Conservation (phyloP, 768 basidiomycete species). For the Amanita fuliginea region DNA sequence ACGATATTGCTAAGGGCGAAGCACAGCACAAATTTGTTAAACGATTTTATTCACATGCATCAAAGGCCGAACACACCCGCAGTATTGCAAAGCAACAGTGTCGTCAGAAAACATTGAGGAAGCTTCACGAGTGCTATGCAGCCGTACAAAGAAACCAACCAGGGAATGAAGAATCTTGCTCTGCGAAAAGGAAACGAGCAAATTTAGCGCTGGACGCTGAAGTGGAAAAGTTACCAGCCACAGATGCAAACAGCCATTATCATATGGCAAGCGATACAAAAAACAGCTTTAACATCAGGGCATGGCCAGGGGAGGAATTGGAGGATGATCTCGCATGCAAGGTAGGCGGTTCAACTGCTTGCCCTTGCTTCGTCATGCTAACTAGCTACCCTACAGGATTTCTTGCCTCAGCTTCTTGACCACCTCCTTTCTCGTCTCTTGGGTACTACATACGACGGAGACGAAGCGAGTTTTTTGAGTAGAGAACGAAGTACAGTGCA, state of each 20-base stretch:
- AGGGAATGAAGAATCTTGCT: too few relatives aligned
- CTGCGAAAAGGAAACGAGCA: too few relatives aligned
- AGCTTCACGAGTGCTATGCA: neutral
- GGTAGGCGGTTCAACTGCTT: too few relatives aligned
- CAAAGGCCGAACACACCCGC: conserved; percentile 14
- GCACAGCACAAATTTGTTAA: conserved; percentile 24
- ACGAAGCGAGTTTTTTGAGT: neutral
- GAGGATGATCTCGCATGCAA: too few relatives aligned
- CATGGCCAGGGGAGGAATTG: too few relatives aligned
- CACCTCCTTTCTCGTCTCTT: neutral
- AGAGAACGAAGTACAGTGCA: neutral
- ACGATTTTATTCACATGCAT: conserved; percentile 18
- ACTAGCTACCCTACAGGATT: too few relatives aligned
- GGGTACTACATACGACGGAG: neutral
- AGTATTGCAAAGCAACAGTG: conserved; percentile 9
- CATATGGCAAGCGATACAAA: too few relatives aligned
- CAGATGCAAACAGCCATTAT: too few relatives aligned
- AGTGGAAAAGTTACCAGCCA: too few relatives aligned
- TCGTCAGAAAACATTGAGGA: neutral
- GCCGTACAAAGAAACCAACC: neutral
- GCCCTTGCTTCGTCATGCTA: too few relatives aligned
- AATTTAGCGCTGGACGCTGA: too few relatives aligned
- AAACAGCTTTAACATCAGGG: too few relatives aligned
- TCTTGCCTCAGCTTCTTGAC: neutral
- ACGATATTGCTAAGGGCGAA: conserved; percentile 20